Percentiles rank a stretch among this genome's conserved stretches.
Conservation (phyloP, 495 filamentous ascomycete genomes). For the Hyaloscypha bicolor region DNA sequence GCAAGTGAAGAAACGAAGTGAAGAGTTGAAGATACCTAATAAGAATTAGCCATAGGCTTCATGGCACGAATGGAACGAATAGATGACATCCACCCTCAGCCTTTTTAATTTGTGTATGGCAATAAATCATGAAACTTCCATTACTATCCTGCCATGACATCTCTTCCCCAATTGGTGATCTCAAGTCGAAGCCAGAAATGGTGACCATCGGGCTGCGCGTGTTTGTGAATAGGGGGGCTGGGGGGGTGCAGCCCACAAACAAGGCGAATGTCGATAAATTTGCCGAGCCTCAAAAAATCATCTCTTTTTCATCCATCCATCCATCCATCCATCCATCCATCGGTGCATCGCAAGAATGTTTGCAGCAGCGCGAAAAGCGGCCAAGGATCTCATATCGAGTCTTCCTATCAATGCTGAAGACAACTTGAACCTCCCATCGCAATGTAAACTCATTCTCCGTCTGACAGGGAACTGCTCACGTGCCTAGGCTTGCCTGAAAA, state of each 20-base stretch:
- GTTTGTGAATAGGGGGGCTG: no score
- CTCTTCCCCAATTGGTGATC: no score
- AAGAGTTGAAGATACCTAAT: conserved; percentile 55
- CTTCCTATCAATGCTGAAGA: neutral
- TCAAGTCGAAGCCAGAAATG: no score
- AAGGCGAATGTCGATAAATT: neutral
- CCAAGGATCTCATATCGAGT: conserved; percentile 9
- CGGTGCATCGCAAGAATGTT: conserved; percentile 31
- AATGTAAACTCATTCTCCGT: conserved; percentile 12
- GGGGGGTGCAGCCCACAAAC: neutral
- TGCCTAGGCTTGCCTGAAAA: conserved; percentile 24
- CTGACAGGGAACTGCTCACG: conserved; percentile 6
- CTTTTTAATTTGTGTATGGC: neutral
- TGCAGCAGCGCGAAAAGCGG: conserved; percentile 18
- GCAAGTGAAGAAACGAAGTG: conserved; percentile 55
- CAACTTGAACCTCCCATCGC: conserved; percentile 5
- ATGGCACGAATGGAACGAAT: neutral
- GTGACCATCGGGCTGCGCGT: no score
- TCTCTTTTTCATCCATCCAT: neutral
- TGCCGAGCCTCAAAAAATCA: conserved; percentile 5
- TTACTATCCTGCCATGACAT: neutral
- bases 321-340: neutral
- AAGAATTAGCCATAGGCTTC: neutral
- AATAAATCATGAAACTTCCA: neutral
- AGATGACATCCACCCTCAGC: neutral